Evolutionary conservation across 164 flowering plant genomes (phyloP), one percentile per base, ranked within the genome.

Genomic region (Euptelea pleiosperma): DNA sequence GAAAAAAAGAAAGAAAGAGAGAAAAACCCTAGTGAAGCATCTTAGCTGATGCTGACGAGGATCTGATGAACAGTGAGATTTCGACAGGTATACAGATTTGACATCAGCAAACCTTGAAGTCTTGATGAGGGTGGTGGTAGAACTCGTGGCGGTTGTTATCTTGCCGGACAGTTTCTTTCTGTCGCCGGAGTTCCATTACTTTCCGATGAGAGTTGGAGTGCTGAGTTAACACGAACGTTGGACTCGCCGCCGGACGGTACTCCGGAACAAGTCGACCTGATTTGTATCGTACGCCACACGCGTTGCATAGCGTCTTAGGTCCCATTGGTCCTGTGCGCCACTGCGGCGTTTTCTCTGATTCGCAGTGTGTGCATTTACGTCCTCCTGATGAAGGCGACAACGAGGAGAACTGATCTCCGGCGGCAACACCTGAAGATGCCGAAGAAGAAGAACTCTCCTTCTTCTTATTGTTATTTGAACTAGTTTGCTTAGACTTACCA

Each of bases 261-360:
- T 83, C 85, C 21, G 88, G 88, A 7, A 83, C 88, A 0, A 83
- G 80, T 34, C 88, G 68, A 1, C 88, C 88, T 16, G 88, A 83
- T 64, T 83, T 83, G 76, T 69, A 80, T 6, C 88, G 71, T 19
- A 83, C 86, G 8, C 86, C 86, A 24, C 86, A 82, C 22, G 86
- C 86, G 67, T 82, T 82, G 63, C 86, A 82, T 14, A 75, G 77
- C 31, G 85, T 80, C 62, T 83, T 83, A 6, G 88, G 85, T 15
- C 88, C 88, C 63, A 77, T 50, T 2, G 88, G 88, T 0, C 88
- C 88, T 33, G 80, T 73, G n/a, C 88, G 49, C 88, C 88, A 83
- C 69, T 83, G 85, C 29, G 87, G 87, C 26, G 87, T 82, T 66
- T 76, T 82, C 80, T 82, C 83, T 60, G 87, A 74, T 9, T 74